Base-by-base conservation (phyloP, 75 land plant species). In the Cupressus sempervirens region DNA sequence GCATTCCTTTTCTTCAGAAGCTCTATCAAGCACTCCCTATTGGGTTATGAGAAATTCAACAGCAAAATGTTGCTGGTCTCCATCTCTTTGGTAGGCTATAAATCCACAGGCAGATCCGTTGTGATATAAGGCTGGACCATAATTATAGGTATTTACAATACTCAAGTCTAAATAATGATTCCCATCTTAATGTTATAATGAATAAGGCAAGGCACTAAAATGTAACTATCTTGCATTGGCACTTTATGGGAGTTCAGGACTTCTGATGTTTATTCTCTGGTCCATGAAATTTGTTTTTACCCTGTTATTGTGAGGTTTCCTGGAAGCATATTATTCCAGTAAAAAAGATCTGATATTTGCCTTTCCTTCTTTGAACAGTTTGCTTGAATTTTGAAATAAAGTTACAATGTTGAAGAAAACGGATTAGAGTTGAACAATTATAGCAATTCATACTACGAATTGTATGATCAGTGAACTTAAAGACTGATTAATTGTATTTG, bases 351-450 rank as follows among this genome's bases (percentile, higher is more conserved):
- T 41, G 41, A 20, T 77, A 35, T 83, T 34, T 85, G 10, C 16
- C 15, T 40, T 45, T 76, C 79, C 86, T 77, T 80, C 32, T 46
- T 81, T 18, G 48, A 43, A 43, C 82, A 58, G 20, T 36, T 32
- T 77, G 76, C 38, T 85, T 85, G 10, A 52, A 75, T 32, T 50
- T 85, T 85, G 10, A 52, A 75, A 46, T 50, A 50, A 50, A 50
- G 13, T 41, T 46, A 81, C 50, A 29, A 7, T 77, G 29, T 20
- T 41, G 3, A 20, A 4, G 38, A 40, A 9, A 23, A 29, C 43
- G n/a, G 26, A 70, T 70, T 26, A 40, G 23, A 41, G 80, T 23
- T 77, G 30, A 32, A 70, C 74, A 70, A 70, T 11, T 70, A 8
- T 43, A 20, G 10, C 1, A 1, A 8, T 77, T 77, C 80, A 77